phyloP scores from a whole-genome alignment of 75 land plant species.

The Ceratopteris richardii region DNA sequence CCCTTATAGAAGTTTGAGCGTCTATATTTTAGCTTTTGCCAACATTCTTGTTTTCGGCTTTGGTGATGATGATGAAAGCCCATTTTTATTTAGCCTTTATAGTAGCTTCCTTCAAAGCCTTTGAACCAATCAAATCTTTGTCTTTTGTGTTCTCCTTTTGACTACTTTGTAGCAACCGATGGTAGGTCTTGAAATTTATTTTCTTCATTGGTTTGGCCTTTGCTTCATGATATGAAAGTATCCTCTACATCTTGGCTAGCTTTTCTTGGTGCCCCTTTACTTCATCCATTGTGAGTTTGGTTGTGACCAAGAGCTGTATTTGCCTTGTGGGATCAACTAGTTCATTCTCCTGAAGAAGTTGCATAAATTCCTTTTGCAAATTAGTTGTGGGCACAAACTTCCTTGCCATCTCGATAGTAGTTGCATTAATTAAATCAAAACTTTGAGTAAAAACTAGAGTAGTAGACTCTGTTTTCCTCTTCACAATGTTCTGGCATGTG shows the following conservation, averaged over 20 bases:
- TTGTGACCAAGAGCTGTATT: constrained; percentile 73
- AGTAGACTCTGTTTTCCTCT: constrained; percentile 85
- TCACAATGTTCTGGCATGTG: constrained; percentile 79
- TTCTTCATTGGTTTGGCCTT: constrained; percentile 71
- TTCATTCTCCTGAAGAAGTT: constrained; percentile 38
- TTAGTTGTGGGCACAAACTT: constrained; percentile 64
- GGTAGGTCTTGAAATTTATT: constrained; percentile 88
- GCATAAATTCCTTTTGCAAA: constrained; percentile 71
- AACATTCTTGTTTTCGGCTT: constrained; percentile 28
- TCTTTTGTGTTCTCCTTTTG: constrained; percentile 28
- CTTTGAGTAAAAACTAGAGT: constrained; percentile 52
- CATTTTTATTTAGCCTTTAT: constrained; percentile 58
- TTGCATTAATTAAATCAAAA: constrained; percentile 23
- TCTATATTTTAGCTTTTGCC: constrained; percentile 45
- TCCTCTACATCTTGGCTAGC: constrained; percentile 80
- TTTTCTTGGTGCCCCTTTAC: constrained; percentile 58
- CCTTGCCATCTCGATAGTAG: constrained; percentile 58
- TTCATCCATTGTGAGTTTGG: constrained; percentile 76
- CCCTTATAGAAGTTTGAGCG: constrained; percentile 29
- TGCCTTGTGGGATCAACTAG: constrained; percentile 59
- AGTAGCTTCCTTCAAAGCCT: constrained; percentile 57
- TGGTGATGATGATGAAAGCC: constrained; percentile 13
- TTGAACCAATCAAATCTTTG: constrained; percentile 49
- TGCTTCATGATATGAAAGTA: constrained; percentile 70
- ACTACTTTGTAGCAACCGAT: constrained; percentile 56